Percentiles rank a stretch among this genome's conserved stretches.
phyloP scores from a whole-genome alignment of 441 rosid species.

The Bruguiera hainesii region DNA sequence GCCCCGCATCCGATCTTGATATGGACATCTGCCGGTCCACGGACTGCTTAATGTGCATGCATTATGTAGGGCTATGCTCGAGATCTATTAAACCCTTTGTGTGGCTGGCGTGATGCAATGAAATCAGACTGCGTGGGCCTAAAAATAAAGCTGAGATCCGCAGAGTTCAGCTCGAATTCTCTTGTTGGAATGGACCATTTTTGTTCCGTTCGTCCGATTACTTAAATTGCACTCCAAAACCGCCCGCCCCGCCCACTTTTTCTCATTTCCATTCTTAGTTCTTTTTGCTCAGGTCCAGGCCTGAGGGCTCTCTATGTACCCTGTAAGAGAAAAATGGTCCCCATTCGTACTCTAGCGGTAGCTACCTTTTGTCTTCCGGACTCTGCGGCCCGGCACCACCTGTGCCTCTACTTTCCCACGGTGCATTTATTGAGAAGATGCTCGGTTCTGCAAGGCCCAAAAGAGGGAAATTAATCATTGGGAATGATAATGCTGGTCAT shows the following conservation, averaged over 20 bases:
- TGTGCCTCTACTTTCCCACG: too few species aligned
- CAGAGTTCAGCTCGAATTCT: not conserved
- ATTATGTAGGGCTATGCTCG: slow-evolving; percentile 4
- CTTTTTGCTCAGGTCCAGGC: too few species aligned
- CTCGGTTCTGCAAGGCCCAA: too few species aligned
- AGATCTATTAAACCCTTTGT: not conserved
- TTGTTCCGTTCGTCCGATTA: slow-evolving; percentile 8
- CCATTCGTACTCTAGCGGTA: too few species aligned
- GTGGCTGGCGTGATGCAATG: slow-evolving; percentile 3
- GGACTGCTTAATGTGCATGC: not conserved
- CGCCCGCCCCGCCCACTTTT: not conserved
- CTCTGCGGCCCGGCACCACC: too few species aligned
- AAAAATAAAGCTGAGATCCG: not conserved
- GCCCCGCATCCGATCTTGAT: not conserved
- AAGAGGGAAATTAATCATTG: too few species aligned
- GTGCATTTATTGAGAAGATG: too few species aligned
- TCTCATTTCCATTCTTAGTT: not conserved
- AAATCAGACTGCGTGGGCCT: slow-evolving; percentile 1
- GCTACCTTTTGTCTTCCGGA: too few species aligned
- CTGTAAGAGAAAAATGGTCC: not conserved
- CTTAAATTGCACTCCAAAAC: slow-evolving; percentile 30
- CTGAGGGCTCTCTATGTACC: not conserved
- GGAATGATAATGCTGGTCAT: too few species aligned
- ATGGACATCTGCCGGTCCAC: slow-evolving; percentile 16
- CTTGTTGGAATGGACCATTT: not conserved